Percentiles rank a stretch among this genome's conserved stretches.
These are phyloP conservation scores for Pseudogymnoascus sp. DNA, from an alignment of 2,329 filamentous ascomycete genomes.

Conservation along the genomic window DNA sequence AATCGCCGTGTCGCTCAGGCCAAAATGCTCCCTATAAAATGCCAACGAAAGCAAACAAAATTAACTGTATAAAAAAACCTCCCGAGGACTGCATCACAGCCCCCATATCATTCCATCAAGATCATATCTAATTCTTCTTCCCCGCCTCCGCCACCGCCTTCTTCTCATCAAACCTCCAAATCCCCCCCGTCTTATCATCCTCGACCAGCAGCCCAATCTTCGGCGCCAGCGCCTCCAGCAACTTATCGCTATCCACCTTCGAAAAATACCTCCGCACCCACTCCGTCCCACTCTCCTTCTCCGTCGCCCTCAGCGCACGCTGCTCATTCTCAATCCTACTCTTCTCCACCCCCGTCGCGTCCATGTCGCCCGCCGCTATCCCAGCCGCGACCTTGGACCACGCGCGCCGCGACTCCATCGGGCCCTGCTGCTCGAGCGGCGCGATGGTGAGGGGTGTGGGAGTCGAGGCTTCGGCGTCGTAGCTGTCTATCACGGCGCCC, in stretches of 20 bases:
- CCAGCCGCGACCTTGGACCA: slow-evolving; percentile 81
- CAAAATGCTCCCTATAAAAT: slow-evolving; percentile 2
- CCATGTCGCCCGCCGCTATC: slow-evolving; percentile 77
- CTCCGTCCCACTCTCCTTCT: slow-evolving; percentile 63
- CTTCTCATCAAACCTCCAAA: slow-evolving; percentile 60
- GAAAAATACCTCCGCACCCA: slow-evolving; percentile 87
- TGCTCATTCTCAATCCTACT: slow-evolving; percentile 84
- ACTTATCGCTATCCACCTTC: slow-evolving; percentile 38
- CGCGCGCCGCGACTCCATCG: slow-evolving; percentile 78
- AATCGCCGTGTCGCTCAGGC: neutral
- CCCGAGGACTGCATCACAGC: neutral
- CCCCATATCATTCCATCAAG: neutral
- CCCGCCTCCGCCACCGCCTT: slow-evolving; percentile 14
- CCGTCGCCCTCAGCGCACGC: slow-evolving; percentile 65
- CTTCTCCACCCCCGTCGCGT: slow-evolving; percentile 71
- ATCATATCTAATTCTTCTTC: neutral
- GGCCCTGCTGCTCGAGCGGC: slow-evolving; percentile 71
- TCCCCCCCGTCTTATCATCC: slow-evolving; percentile 60
- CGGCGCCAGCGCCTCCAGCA: slow-evolving; percentile 37
- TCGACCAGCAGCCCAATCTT: slow-evolving; percentile 33
- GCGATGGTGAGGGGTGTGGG: slow-evolving; percentile 65
- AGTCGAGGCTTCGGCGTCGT: slow-evolving; percentile 49
- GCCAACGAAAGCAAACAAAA: neutral
- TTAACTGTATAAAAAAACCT: no score
- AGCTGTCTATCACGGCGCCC: slow-evolving; percentile 48